Evolutionary conservation across 371 early-diverging fungal species (phyloP).

Genomic region (Parasitella parasitica): DNA sequence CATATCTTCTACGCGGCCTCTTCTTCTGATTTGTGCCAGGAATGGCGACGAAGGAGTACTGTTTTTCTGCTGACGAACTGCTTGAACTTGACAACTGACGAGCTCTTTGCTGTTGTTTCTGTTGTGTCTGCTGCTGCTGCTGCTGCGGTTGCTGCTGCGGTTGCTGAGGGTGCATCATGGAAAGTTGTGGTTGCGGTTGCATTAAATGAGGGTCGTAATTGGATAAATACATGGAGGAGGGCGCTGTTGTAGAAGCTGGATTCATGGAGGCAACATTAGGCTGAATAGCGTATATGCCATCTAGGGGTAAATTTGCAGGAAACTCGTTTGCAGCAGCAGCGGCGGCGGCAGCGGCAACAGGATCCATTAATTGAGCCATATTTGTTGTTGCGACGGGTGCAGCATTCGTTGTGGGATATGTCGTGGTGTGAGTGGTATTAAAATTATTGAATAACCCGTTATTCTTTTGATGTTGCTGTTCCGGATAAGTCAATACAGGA

Average conservation of each 20-base stretch:
- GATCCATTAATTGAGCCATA: conserved; percentile 7
- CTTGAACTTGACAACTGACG: conserved; percentile 39
- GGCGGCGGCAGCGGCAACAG: background rate
- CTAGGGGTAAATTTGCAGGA: background rate
- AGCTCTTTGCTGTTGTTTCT: background rate
- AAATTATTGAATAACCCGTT: background rate
- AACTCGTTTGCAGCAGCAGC: background rate
- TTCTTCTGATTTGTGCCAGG: conserved; percentile 67
- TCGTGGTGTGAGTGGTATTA: background rate
- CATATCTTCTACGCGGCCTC: conserved; percentile 63
- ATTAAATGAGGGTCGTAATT: background rate
- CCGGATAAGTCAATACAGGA: background rate
- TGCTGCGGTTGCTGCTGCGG: background rate
- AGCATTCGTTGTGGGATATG: background rate
- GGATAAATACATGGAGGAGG: background rate
- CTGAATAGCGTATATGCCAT: background rate
- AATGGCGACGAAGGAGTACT: conserved; percentile 65
- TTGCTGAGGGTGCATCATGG: background rate
- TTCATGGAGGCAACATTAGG: background rate
- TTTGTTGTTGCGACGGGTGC: background rate
- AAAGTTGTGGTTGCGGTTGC: background rate
- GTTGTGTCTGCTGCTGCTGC: background rate
- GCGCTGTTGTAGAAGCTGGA: background rate
- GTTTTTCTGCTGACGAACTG: conserved; percentile 42
- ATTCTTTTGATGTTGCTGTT: background rate